A percentile compares a stretch with the other conserved stretches of the same genome.
phyloP scores from a whole-genome alignment of 1,139 yeast genomes.

The Suhomyces terraborum region DNA sequence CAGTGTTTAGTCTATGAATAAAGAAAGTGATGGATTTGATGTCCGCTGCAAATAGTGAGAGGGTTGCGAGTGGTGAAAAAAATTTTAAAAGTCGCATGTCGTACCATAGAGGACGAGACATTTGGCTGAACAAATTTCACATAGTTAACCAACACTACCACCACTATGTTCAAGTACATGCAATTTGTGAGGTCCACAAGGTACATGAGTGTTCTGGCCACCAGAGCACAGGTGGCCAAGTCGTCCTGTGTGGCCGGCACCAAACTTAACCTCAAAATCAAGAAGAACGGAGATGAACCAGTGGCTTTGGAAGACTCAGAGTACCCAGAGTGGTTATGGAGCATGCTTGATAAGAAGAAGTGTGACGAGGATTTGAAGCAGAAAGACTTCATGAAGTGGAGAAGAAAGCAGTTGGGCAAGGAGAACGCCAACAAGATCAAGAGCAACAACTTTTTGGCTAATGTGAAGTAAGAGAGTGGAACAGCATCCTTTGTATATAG shows the following conservation, averaged over 20 bases:
- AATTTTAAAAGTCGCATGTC: constrained; percentile 11
- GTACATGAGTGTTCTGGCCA: constrained; percentile 12
- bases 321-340: constrained; percentile 97
- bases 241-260: constrained; percentile 76
- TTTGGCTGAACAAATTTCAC: constrained; percentile 7
- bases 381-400: constrained; percentile 64
- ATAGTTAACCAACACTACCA: not conserved
- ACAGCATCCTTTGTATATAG: constrained; percentile 4
- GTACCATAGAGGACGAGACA: constrained; percentile 5
- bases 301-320: constrained; percentile 85
- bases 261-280: constrained; percentile 70
- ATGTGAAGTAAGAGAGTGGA: constrained; percentile 32
- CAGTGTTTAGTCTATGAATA: constrained; percentile 5
- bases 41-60: constrained; percentile 2
- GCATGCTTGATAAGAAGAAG: constrained; percentile 64
- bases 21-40: constrained; percentile 4
- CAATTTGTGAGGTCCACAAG: constrained; percentile 12
- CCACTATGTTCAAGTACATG: constrained; percentile 9
- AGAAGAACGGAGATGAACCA: constrained; percentile 83
- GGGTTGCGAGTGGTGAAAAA: constrained; percentile 11
- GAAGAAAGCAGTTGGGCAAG: constrained; percentile 68
- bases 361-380: constrained; percentile 55
- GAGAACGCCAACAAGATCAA: constrained; percentile 71
- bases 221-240: constrained; percentile 20
- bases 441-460: constrained; percentile 71